Conservation (phyloP, 306 rosid genomes). For the Sindora glabra region DNA sequence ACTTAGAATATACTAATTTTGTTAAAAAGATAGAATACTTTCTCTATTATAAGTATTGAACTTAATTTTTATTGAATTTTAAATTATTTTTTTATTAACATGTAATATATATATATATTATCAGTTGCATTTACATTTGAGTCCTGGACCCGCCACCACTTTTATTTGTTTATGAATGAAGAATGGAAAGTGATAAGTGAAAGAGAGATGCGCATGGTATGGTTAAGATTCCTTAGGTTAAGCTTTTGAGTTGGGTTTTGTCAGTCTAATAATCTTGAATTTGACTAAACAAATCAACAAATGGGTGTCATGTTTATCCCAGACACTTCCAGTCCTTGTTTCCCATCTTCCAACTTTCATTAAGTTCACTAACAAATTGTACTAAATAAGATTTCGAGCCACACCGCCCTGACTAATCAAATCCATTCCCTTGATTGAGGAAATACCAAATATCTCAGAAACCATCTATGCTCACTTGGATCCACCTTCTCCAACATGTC, state of each 20-base stretch:
- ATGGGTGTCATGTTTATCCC: constrained; percentile 81
- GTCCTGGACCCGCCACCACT: too few relatives aligned
- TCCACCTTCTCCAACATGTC: constrained; percentile 16
- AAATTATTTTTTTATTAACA: too few relatives aligned
- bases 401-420: constrained; percentile 33
- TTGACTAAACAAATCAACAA: constrained; percentile 26
- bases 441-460: background rate
- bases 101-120: too few relatives aligned
- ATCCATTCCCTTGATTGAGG: constrained; percentile 22
- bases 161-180: too few relatives aligned
- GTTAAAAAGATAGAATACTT: too few relatives aligned
- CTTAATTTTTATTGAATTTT: too few relatives aligned
- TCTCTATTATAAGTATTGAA: too few relatives aligned
- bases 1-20: too few relatives aligned
- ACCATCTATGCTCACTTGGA: constrained; percentile 2
- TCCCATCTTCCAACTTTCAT: constrained; percentile 74
- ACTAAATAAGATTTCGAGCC: constrained; percentile 31
- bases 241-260: constrained; percentile 58
- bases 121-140: too few relatives aligned
- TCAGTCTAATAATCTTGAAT: constrained; percentile 12
- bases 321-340: constrained; percentile 59
- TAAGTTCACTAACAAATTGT: constrained; percentile 16
- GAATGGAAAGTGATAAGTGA: constrained; percentile 11
- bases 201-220: constrained; percentile 62
- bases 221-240: constrained; percentile 42